Evolutionary conservation across 306 rosid genomes (phyloP), one percentile per base, ranked within the genome.

Genomic region (Trifolium fragiferum): DNA sequence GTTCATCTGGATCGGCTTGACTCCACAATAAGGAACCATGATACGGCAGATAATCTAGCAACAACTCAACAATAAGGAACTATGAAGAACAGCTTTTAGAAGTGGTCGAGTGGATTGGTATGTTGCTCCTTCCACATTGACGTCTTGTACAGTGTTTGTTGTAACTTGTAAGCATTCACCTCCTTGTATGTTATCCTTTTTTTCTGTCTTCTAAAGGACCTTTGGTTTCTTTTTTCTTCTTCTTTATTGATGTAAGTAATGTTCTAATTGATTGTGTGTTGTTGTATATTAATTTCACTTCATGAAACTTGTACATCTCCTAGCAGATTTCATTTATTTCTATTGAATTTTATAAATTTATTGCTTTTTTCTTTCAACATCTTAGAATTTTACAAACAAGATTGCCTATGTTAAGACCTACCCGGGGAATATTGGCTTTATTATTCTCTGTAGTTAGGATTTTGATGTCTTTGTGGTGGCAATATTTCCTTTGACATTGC

Each of bases 1-100:
- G 84, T 76, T 76, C 81, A 75, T 47, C 82, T 80, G 21, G 92
- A 90, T 79, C 88, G 77, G 9, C 20, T 40, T 16, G 97, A 90
- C n/a, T 86, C 89, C 2, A 37, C 58, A 10, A 38, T 64, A 59
- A 86, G 83, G 75, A 80, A 60, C 65, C 75, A 79, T 44, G 88
- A 82, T 46, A 64, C 41, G 1, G 85, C 30, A 1, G 85, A 61
- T 35, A 59, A 72, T 73, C 76, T 73, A 80, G 73, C 68, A 30
- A 53, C 15, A 30, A 55, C 18, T 27, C 40, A 10, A 16, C 15
- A 43, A 21, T 23, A 43, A 41, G 72, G 23, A 67, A 67, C 8
- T 73, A 47, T 49, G 64, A 78, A 70, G 57, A 64, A 23, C 7
- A 68, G 27, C 19, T 19, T 27, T 21, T 1, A 38, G 15, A 20